Base-by-base conservation (phyloP, 805 yeast species). In the Cyberlindnera xishuangbannaensis region DNA sequence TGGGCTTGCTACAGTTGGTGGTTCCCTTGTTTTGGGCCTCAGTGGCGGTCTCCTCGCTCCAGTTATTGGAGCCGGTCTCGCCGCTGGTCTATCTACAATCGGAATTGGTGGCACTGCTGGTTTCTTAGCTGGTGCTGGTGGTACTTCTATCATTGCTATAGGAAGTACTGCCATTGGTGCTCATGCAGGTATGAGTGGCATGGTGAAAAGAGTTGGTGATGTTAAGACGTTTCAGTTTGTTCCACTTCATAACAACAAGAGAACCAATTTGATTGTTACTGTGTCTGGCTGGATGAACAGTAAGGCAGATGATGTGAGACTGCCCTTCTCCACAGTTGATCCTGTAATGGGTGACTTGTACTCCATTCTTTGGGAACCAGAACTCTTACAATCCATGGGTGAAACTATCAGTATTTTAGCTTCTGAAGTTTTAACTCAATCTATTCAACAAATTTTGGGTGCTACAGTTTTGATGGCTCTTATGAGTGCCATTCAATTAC, bases 271-370 rank as follows among this genome's bases (percentile, higher is more conserved):
- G 45, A 82, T 90, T 34, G 61, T 92, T 14, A 88, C 97, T 2
- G 87, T 94, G 0, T 77, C 94, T 33, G 99, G 99, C 2, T 92
- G 99, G 99, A 87, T 92, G 90, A 81, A 80, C 34, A 94, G 96
- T 56, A 81, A 78, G 39, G 76, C 78, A 48, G 99, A 92, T 76
- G 99, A 92, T 69, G 90, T 92, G 15, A 70, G 99, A 53, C 69
- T 92, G 42, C 98, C 98, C 2, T 92, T 88, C 53, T 83, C 95
- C 1, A 92, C 98, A 0, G 83, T 92, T 7, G 98, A 94, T 53
- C 98, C 98, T 0, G 85, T 90, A 0, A 87, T 90, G 90, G 99
- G 99, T 13, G 99, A 92, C 55, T 61, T 92, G 45, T 84, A 82
- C 48, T 86, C 97, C 1, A 65, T 92, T 7, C 63, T 84, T 30